Evolutionary conservation across 2,329 filamentous ascomycete species (phyloP).

Genomic region (Phaeosphaeriaceae sp.): DNA sequence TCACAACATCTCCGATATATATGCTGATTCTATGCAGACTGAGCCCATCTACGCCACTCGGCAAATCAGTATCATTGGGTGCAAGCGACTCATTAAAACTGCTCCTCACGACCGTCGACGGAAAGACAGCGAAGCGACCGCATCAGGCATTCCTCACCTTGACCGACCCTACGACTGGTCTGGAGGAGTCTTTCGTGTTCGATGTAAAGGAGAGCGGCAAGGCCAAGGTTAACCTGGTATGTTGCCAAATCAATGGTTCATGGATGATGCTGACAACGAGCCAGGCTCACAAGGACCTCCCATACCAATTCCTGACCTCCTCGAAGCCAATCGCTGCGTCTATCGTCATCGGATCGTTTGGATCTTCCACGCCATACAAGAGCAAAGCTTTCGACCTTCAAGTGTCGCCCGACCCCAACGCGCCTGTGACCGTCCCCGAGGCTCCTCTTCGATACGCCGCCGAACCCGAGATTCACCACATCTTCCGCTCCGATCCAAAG

Average conservation of each 20-base stretch:
- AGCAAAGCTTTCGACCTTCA: slow-evolving; percentile 75
- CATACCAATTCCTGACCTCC: slow-evolving; percentile 77
- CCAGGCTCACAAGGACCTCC: slow-evolving; percentile 88
- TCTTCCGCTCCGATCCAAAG: slow-evolving; percentile 80
- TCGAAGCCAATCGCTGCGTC: slow-evolving; percentile 76
- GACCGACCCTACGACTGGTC: slow-evolving; percentile 73
- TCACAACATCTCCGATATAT: slow-evolving; percentile 8
- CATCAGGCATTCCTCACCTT: slow-evolving; percentile 94
- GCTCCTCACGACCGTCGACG: slow-evolving; percentile 79
- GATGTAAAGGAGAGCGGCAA: slow-evolving; percentile 88
- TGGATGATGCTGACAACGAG: slow-evolving; percentile 33
- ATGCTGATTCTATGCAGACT: slow-evolving; percentile 42
- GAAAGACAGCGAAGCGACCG: slow-evolving; percentile 78
- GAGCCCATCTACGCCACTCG: slow-evolving; percentile 62
- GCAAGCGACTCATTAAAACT: slow-evolving; percentile 80
- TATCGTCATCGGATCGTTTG: slow-evolving; percentile 86
- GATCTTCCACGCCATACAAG: slow-evolving; percentile 71
- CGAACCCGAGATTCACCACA: slow-evolving; percentile 85
- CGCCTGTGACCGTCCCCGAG: slow-evolving; percentile 66
- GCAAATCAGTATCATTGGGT: slow-evolving; percentile 70
- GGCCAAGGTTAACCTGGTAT: slow-evolving; percentile 81
- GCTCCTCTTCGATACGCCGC: slow-evolving; percentile 83
- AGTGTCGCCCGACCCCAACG: slow-evolving; percentile 68
- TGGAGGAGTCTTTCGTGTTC: slow-evolving; percentile 88
- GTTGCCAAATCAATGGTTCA: slow-evolving; percentile 36